Percentiles rank a stretch among this genome's conserved stretches.
Conservation (phyloP, 768 basidiomycete genomes). For the Tulasnella calospora region DNA sequence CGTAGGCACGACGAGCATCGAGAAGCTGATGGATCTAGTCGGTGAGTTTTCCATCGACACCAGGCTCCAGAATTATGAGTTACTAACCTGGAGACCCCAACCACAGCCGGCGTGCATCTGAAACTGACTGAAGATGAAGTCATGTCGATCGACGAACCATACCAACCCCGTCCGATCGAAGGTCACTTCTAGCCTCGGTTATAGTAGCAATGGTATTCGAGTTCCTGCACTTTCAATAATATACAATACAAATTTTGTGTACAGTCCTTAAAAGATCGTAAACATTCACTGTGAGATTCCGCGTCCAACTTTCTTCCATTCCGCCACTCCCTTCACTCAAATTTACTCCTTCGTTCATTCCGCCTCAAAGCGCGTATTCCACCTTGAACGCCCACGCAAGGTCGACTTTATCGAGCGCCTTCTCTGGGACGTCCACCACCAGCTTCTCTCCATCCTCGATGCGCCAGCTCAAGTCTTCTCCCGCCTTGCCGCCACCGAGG, state of each 20-base stretch:
- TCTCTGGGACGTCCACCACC: slow-evolving; percentile 34
- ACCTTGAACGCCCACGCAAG: slow-evolving; percentile 45
- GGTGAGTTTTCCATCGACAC: slow-evolving; percentile 35
- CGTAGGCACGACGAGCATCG: slow-evolving; percentile 50
- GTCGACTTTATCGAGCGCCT: slow-evolving; percentile 33
- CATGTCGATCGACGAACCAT: background rate
- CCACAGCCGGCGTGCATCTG: background rate
- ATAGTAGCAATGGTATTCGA: background rate
- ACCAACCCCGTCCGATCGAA: background rate
- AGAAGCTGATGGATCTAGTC: slow-evolving; percentile 51
- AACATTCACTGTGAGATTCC: background rate
- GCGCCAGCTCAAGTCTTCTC: slow-evolving; percentile 26
- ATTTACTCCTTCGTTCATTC: background rate
- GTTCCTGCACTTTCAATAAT: background rate
- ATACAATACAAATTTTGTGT: background rate
- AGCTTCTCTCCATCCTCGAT: slow-evolving; percentile 1
- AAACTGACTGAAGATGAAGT: background rate
- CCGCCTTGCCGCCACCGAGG: slow-evolving; percentile 38
- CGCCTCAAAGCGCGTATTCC: slow-evolving; percentile 31
- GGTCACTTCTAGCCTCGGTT: background rate
- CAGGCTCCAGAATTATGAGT: background rate
- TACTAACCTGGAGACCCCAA: background rate
- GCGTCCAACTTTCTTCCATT: background rate
- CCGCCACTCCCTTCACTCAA: background rate
- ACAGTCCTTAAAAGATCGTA: background rate